These are phyloP conservation scores for Suhomyces wounanorum DNA, from an alignment of 1,139 yeast genomes.

Conservation along the genomic window DNA sequence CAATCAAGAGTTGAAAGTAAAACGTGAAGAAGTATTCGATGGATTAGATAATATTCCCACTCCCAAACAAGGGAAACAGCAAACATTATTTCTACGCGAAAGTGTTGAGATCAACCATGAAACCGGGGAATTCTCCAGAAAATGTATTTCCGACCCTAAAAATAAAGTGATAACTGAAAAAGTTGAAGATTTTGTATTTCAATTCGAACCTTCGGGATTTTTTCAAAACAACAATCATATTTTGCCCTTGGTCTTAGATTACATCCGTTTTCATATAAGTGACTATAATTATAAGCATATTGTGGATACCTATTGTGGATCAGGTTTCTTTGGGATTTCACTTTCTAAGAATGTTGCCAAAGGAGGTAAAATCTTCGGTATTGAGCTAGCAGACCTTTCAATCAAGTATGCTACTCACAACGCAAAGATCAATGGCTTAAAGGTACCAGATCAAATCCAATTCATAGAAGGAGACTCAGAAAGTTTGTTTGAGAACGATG, in stretches of 20 bases:
- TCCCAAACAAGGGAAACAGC: constrained; percentile 13
- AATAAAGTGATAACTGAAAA: constrained; percentile 32
- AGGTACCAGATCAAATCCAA: constrained; percentile 28
- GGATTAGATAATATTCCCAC: constrained; percentile 5
- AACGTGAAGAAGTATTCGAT: constrained; percentile 17
- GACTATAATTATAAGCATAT: constrained; percentile 26
- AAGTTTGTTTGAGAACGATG: constrained; percentile 31
- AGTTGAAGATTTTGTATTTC: constrained; percentile 34
- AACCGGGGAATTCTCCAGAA: constrained; percentile 34
- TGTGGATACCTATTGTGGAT: constrained; percentile 50
- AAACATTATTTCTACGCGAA: constrained; percentile 35
- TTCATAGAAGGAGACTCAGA: constrained; percentile 45
- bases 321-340: constrained; percentile 48
- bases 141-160: constrained; percentile 27
- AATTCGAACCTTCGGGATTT: constrained; percentile 37
- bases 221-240: constrained; percentile 41
- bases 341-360: constrained; percentile 31
- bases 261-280: constrained; percentile 29
- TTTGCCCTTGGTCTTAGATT: constrained; percentile 38
- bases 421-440: constrained; percentile 41
- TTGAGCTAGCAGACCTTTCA: constrained; percentile 39
- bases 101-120: constrained; percentile 32
- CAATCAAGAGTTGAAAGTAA: constrained; percentile 22
- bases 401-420: constrained; percentile 43
- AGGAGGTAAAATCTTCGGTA: constrained; percentile 43